Conservation (phyloP, 2,329 filamentous ascomycete genomes). For the Aspergillus fructus region DNA sequence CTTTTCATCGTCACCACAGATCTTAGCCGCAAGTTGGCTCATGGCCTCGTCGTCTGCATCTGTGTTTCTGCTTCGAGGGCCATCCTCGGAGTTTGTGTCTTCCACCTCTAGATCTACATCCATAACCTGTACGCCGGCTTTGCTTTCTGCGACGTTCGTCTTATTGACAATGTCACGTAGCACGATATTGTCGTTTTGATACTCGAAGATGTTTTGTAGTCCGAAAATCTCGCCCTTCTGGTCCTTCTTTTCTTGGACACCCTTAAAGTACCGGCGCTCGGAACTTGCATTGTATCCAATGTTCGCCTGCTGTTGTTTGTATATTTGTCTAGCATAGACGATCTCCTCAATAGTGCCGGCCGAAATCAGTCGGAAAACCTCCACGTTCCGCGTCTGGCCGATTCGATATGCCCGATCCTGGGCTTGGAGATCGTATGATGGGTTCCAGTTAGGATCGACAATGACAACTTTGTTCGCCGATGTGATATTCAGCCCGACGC, state of each 20-base stretch:
- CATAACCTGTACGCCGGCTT: constrained; percentile 77
- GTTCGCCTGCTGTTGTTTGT: constrained; percentile 98
- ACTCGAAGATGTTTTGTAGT: constrained; percentile 80
- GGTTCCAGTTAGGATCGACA: constrained; percentile 97
- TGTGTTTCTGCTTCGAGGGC: constrained; percentile 18
- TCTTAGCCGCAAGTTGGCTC: constrained; percentile 67
- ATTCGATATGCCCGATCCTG: constrained; percentile 97
- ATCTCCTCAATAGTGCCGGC: constrained; percentile 95
- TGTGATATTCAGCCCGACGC: constrained; percentile 92
- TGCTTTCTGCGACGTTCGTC: constrained; percentile 93
- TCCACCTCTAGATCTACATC: constrained; percentile 68
- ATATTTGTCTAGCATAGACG: constrained; percentile 94
- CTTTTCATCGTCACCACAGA: constrained; percentile 45
- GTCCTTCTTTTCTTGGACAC: constrained; percentile 78
- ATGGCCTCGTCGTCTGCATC: constrained; percentile 64
- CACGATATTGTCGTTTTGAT: constrained; percentile 74
- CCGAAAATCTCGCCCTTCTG: constrained; percentile 95
- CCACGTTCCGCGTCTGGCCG: constrained; percentile 86
- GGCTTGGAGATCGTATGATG: constrained; percentile 88
- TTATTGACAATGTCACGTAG: constrained; percentile 97
- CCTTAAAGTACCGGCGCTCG: constrained; percentile 92
- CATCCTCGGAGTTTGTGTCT: constrained; percentile 51
- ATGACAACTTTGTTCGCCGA: constrained; percentile 98
- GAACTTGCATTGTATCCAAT: constrained; percentile 93
- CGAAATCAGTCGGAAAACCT: constrained; percentile 89